Conservation (phyloP, 805 yeast species). For the Yamadazyma olivae region DNA sequence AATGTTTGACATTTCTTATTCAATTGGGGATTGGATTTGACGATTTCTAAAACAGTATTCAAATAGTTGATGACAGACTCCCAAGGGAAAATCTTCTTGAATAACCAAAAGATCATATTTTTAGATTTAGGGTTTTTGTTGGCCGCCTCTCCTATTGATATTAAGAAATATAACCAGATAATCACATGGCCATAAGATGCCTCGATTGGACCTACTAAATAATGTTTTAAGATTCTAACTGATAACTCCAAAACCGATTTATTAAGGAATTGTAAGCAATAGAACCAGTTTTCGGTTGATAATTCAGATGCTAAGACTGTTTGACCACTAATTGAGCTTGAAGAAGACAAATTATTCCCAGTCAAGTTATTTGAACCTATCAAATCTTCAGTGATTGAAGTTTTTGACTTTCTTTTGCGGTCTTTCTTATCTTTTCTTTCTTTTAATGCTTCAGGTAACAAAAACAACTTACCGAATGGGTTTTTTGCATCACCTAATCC, state of each 20-base stretch:
- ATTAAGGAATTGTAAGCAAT: slow-evolving; percentile 52
- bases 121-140: slow-evolving; percentile 43
- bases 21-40: slow-evolving; percentile 22
- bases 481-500: slow-evolving; percentile 76
- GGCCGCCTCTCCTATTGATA: slow-evolving; percentile 58
- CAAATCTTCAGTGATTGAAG: slow-evolving; percentile 16
- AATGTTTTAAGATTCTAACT: slow-evolving; percentile 64
- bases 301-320: slow-evolving; percentile 33
- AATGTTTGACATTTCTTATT: slow-evolving; percentile 19
- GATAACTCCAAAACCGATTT: slow-evolving; percentile 65
- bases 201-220: slow-evolving; percentile 67
- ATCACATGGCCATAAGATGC: slow-evolving; percentile 70
- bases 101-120: slow-evolving; percentile 47
- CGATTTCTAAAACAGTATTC: slow-evolving; percentile 49
- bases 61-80: slow-evolving; percentile 59
- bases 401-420: slow-evolving; percentile 46
- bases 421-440: slow-evolving; percentile 74
- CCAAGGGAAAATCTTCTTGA: slow-evolving; percentile 67
- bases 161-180: slow-evolving; percentile 73
- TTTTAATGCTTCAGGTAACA: slow-evolving; percentile 65
- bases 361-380: too few species aligned
- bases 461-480: slow-evolving; percentile 74
- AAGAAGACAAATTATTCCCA: slow-evolving; percentile 12
- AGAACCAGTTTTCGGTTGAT: slow-evolving; percentile 50
- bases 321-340: slow-evolving; percentile 27